These are phyloP conservation scores for Calonectria pseudoturangicola DNA, from an alignment of 2,329 filamentous ascomycete species.

Conservation along the genomic window DNA sequence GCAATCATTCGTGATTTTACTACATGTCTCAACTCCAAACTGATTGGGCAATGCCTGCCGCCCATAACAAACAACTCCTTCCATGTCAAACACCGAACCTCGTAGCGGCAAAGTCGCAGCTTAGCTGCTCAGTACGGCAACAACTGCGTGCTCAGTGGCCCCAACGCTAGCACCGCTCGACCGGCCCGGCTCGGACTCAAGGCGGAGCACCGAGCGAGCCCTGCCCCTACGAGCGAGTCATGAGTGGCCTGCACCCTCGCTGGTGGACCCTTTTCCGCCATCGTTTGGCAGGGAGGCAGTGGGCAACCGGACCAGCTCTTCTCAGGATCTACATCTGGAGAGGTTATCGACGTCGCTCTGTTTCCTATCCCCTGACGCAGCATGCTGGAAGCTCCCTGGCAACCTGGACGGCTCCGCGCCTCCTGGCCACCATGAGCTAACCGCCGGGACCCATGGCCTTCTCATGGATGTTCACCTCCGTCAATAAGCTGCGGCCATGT, in stretches of 20 bases:
- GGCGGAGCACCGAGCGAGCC: slow-evolving; percentile 52
- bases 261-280: slow-evolving; percentile 41
- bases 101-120: slow-evolving; percentile 43
- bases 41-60: slow-evolving; percentile 43
- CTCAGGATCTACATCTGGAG: slow-evolving; percentile 41
- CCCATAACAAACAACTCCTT: slow-evolving; percentile 31
- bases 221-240: slow-evolving; percentile 33
- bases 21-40: slow-evolving; percentile 39
- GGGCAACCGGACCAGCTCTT: slow-evolving; percentile 40
- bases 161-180: slow-evolving; percentile 46
- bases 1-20: slow-evolving; percentile 23
- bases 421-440: slow-evolving; percentile 34
- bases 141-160: slow-evolving; percentile 43
- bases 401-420: slow-evolving; percentile 11
- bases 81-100: slow-evolving; percentile 39
- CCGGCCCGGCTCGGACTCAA: slow-evolving; percentile 55
- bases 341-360: slow-evolving; percentile 42
- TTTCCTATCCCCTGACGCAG: slow-evolving; percentile 37
- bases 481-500: background rate
- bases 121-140: slow-evolving; percentile 30
- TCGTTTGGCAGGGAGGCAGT: slow-evolving; percentile 42
- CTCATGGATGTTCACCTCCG: slow-evolving; percentile 20
- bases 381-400: slow-evolving; percentile 16
- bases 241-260: slow-evolving; percentile 33
- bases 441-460: slow-evolving; percentile 14